Conservation (phyloP, 495 filamentous ascomycete genomes). For the Parmelia sp. region DNA sequence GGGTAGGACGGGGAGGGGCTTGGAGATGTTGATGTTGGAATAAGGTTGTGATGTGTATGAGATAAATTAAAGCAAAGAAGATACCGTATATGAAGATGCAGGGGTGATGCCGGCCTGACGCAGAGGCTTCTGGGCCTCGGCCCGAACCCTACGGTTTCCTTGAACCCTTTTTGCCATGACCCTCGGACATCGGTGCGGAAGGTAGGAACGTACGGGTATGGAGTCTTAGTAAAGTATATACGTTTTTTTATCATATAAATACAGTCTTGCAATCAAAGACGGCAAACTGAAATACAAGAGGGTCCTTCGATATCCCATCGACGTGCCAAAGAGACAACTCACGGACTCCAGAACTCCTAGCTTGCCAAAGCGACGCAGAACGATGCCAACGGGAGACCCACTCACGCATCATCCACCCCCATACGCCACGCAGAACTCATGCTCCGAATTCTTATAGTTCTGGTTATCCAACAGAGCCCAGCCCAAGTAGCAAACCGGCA, state of each 20-base stretch:
- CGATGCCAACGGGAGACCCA: neutral
- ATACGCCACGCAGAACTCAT: slow-evolving; percentile 1
- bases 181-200: no score
- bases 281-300: neutral
- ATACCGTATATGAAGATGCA: neutral
- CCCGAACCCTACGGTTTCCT: neutral
- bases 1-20: no score
- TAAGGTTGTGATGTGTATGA: neutral
- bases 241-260: neutral
- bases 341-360: neutral
- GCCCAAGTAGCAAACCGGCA: slow-evolving; percentile 1
- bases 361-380: neutral
- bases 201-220: no score
- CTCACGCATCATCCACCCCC: neutral
- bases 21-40: neutral
- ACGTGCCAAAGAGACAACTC: neutral
- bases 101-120: neutral
- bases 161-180: neutral
- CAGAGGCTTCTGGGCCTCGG: neutral
- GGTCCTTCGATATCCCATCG: no score
- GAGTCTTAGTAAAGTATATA: no score
- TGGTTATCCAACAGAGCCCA: neutral
- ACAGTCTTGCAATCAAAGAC: neutral
- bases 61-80: neutral
- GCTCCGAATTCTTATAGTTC: neutral